These are phyloP conservation scores for Mortierella sp. DNA, from an alignment of 371 early-diverging fungal genomes.

Conservation along the genomic window DNA sequence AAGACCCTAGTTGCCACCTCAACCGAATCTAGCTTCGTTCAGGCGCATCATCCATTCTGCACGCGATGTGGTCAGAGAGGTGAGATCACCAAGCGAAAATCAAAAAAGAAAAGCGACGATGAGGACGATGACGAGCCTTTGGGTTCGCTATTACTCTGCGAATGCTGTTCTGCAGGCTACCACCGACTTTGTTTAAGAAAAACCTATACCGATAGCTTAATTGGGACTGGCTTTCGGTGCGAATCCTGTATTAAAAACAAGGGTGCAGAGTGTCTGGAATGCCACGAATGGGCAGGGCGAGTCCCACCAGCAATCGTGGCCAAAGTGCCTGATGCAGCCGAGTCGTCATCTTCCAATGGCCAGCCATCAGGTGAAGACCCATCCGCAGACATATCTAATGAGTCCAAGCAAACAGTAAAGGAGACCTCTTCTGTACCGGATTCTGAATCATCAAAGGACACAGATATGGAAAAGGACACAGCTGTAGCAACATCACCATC, in stretches of 20 bases:
- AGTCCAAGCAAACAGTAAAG: neutral
- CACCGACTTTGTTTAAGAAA: constrained; percentile 60
- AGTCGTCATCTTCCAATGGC: neutral
- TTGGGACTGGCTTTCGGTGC: constrained; percentile 54
- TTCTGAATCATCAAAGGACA: constrained; percentile 5
- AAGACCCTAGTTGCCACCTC: constrained; percentile 42
- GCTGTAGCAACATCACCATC: neutral
- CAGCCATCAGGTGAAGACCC: constrained; percentile 3
- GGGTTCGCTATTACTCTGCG: constrained; percentile 60
- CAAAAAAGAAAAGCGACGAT: constrained; percentile 54
- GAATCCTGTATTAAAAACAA: constrained; percentile 48
- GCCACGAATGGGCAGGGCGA: constrained; percentile 48
- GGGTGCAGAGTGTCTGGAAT: constrained; percentile 52
- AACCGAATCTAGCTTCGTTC: constrained; percentile 46
- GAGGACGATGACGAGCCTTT: constrained; percentile 53
- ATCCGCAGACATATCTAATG: neutral
- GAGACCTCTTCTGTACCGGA: neutral
- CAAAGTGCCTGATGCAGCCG: constrained; percentile 4
- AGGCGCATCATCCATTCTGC: constrained; percentile 53
- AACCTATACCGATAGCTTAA: constrained; percentile 44
- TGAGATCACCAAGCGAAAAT: constrained; percentile 47
- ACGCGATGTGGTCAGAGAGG: constrained; percentile 50
- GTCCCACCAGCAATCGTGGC: constrained; percentile 6
- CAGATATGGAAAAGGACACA: constrained; percentile 17
- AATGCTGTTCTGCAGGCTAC: constrained; percentile 58